phyloP scores from a whole-genome alignment of 345 rosid genomes.

The Clausena lansium region DNA sequence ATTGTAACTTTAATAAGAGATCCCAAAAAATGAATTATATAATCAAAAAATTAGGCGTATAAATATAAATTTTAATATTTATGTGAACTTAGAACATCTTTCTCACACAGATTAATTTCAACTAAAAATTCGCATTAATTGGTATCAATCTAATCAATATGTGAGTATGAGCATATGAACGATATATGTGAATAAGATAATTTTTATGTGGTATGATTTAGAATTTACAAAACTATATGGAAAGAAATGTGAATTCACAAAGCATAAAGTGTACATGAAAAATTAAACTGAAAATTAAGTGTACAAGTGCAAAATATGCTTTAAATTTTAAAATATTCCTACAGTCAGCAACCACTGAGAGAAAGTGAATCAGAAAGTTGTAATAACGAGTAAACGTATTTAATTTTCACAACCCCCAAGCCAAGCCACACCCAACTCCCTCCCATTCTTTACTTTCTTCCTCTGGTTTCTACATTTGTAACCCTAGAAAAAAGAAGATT shows the following conservation, averaged over 20 bases:
- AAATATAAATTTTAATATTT: too few relatives aligned
- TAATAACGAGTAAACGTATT: conserved; percentile 44
- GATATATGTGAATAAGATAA: neutral
- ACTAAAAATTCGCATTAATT: too few relatives aligned
- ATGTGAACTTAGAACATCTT: too few relatives aligned
- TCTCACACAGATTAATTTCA: too few relatives aligned
- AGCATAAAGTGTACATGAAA: neutral
- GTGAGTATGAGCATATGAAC: too few relatives aligned
- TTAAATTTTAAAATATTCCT: conserved; percentile 41
- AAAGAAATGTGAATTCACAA: conserved; percentile 1
- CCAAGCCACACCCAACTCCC: conserved; percentile 29
- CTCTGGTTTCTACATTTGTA: conserved; percentile 20
- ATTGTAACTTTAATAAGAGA: too few relatives aligned
- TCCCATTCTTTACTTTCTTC: conserved; percentile 27
- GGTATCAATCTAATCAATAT: too few relatives aligned
- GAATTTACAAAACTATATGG: neutral
- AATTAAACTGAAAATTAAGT: conserved; percentile 13
- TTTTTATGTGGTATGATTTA: neutral
- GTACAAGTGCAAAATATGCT: conserved; percentile 27
- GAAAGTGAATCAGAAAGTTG: conserved; percentile 35
- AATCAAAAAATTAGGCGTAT: too few relatives aligned
- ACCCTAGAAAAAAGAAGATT: conserved; percentile 19
- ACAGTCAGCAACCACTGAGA: conserved; percentile 40
- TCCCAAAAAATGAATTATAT: too few relatives aligned
- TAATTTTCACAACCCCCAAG: conserved; percentile 51